phyloP scores from a whole-genome alignment of 108 stramenopile genomes.

The Schizochytrium sp. region DNA sequence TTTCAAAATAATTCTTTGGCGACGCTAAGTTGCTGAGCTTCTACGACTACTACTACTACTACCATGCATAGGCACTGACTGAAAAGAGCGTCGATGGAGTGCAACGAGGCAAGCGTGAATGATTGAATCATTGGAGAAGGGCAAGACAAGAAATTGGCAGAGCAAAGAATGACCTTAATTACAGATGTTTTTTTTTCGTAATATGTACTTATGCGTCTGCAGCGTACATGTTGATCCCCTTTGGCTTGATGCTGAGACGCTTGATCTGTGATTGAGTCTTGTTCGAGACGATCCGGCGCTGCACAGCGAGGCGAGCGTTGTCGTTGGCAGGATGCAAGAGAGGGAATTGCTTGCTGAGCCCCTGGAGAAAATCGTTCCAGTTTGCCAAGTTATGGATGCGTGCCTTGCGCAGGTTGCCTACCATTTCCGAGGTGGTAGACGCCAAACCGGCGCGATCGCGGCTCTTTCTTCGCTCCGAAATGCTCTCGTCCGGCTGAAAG shows the following conservation, averaged over 20 bases:
- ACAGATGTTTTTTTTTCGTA: neutral
- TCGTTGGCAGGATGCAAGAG: neutral
- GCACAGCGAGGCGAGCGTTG: neutral
- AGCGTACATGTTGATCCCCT: neutral
- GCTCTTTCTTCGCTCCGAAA: neutral
- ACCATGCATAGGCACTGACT: no score
- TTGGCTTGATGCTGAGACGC: neutral
- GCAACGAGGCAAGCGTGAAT: no score
- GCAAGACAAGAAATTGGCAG: no score
- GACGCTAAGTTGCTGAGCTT: no score
- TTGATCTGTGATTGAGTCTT: neutral
- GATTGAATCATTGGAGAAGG: no score
- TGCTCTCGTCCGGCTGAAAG: neutral
- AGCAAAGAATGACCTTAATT: neutral
- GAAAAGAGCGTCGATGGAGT: no score
- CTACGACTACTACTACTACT: no score
- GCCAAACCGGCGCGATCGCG: neutral
- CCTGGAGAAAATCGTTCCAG: slow-evolving; percentile 7
- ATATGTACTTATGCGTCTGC: neutral
- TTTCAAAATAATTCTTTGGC: no score
- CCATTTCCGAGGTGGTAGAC: neutral
- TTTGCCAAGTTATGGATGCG: neutral
- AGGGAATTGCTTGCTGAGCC: neutral
- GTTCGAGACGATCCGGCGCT: neutral
- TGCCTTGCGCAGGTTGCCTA: neutral